phyloP scores from a whole-genome alignment of 2,329 filamentous ascomycete species.

The Hypoxylon sp. region DNA sequence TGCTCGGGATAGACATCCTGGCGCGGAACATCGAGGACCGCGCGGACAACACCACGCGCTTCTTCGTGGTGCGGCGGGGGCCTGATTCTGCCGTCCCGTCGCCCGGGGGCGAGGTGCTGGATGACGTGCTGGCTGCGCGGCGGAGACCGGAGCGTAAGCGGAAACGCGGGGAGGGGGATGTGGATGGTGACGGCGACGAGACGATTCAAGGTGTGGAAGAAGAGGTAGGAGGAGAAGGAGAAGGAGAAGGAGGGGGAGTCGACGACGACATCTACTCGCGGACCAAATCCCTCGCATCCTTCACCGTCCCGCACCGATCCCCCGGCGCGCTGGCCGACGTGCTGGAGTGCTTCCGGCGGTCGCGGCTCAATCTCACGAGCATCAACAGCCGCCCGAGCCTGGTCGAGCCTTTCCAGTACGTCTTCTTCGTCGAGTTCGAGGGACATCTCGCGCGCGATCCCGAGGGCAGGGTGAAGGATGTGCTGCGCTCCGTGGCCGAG shows the following conservation, averaged over 20 bases:
- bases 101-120: not conserved
- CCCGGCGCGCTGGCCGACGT: conserved; percentile 87
- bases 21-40: conserved; percentile 76
- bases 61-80: conserved; percentile 68
- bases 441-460: conserved; percentile 64
- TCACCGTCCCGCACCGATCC: conserved; percentile 78
- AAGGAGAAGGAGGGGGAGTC: conserved; percentile 1
- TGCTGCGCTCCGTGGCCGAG: conserved; percentile 64
- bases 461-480: conserved; percentile 65
- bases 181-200: not conserved
- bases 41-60: conserved; percentile 79
- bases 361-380: conserved; percentile 83
- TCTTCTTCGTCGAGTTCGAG: conserved; percentile 93
- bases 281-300: conserved; percentile 80
- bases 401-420: conserved; percentile 78
- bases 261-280: conserved; percentile 28
- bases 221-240: conserved; percentile 2
- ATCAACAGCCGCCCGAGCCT: conserved; percentile 88
- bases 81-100: not conserved
- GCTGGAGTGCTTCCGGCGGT: conserved; percentile 77
- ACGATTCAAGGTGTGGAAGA: conserved; percentile 27
- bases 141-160: not conserved
- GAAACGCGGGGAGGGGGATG: no score
- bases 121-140: not conserved
- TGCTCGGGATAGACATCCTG: conserved; percentile 74